phyloP scores from a whole-genome alignment of 345 rosid species.

The Moricandia moricandioides region DNA sequence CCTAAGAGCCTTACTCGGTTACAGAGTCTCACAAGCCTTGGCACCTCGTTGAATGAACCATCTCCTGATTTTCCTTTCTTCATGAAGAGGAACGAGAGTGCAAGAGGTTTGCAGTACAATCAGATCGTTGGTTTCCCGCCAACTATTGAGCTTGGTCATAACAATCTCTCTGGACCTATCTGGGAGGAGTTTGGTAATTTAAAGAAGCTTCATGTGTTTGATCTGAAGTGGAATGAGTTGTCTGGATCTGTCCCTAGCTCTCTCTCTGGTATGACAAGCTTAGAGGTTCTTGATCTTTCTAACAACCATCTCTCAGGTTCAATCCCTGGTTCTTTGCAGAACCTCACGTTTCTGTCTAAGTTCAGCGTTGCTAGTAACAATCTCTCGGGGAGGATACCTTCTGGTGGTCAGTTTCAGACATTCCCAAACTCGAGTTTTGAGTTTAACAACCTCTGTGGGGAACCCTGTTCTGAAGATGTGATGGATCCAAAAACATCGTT shows the following conservation, averaged over 20 bases:
- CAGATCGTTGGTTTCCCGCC: constrained; percentile 54
- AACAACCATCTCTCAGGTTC: constrained; percentile 42
- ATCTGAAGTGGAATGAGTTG: constrained; percentile 41
- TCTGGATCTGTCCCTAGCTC: constrained; percentile 47
- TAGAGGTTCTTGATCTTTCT: constrained; percentile 57
- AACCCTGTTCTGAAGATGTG: constrained; percentile 38
- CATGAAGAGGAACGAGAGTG: constrained; percentile 51
- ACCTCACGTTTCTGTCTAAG: constrained; percentile 51
- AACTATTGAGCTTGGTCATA: constrained; percentile 42
- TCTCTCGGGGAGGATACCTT: constrained; percentile 57
- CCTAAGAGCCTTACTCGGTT: constrained; percentile 52
- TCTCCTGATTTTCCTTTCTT: constrained; percentile 61
- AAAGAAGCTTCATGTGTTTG: constrained; percentile 48
- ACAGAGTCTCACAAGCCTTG: constrained; percentile 44
- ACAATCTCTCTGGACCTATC: constrained; percentile 45
- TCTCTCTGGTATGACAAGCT: constrained; percentile 50
- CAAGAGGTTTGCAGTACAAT: constrained; percentile 55
- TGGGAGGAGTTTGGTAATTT: constrained; percentile 60
- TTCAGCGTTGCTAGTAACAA: constrained; percentile 61
- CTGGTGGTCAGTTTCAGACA: constrained; percentile 63
- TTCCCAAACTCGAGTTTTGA: constrained; percentile 84
- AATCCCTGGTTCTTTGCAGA: constrained; percentile 42
- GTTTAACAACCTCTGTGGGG: constrained; percentile 75
- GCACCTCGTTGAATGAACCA: constrained; percentile 49
- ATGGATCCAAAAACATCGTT: not conserved